These are phyloP conservation scores for Metschnikowia noctiluminum DNA, from an alignment of 805 yeast species.

Conservation along the genomic window DNA sequence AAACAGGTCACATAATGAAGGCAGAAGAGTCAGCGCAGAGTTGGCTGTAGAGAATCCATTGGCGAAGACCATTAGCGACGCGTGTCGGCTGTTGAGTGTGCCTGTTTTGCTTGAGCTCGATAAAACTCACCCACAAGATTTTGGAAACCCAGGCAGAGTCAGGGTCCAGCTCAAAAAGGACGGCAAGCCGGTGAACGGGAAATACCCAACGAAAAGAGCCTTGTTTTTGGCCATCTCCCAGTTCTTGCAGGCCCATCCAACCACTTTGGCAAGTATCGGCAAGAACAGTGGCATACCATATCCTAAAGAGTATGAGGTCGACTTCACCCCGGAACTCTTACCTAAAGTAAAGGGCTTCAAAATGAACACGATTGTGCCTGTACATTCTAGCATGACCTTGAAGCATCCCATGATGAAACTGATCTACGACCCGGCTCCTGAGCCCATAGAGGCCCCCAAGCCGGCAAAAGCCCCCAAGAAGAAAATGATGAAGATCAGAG, in stretches of 20 bases:
- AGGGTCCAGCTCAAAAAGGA: conserved; percentile 59
- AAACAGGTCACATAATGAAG: conserved; percentile 69
- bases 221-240: conserved; percentile 58
- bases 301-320: conserved; percentile 55
- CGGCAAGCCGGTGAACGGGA: conserved; percentile 42
- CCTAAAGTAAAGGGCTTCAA: conserved; percentile 84
- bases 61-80: conserved; percentile 79
- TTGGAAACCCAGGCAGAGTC: conserved; percentile 96
- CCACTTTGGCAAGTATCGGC: conserved; percentile 57
- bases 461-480: conserved; percentile 46
- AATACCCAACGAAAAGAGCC: conserved; percentile 53
- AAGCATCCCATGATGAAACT: conserved; percentile 80
- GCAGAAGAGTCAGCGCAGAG: conserved; percentile 72
- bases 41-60: conserved; percentile 82
- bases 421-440: conserved; percentile 53
- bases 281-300: conserved; percentile 52
- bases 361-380: conserved; percentile 86
- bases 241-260: conserved; percentile 63
- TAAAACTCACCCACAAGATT: conserved; percentile 93
- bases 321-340: conserved; percentile 53
- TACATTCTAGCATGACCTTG: conserved; percentile 73
- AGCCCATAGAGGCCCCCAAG: conserved; percentile 34
- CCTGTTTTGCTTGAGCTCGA: conserved; percentile 66
- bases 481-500: conserved; percentile 62
- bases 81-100: conserved; percentile 43